A percentile compares a stretch with the other conserved stretches of the same genome.
Conservation (phyloP, 495 filamentous ascomycete species). For the Durotheca rogersii region DNA sequence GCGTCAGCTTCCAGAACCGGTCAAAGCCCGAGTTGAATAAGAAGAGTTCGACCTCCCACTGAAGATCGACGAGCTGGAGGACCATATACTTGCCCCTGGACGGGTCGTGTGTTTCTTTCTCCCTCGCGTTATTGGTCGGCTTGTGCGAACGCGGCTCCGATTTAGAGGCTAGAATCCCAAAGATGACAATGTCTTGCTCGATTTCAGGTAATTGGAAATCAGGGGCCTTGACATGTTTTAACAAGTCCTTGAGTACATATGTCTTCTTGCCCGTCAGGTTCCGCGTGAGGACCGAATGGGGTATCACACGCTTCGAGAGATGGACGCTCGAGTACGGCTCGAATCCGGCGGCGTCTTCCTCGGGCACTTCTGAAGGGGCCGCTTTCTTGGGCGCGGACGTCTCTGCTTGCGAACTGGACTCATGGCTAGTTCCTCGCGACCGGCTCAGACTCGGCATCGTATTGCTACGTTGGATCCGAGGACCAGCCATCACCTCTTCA, state of each 20-base stretch:
- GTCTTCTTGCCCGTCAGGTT: slow-evolving; percentile 73
- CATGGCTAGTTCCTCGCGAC: slow-evolving; percentile 10
- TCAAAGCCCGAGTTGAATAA: slow-evolving; percentile 90
- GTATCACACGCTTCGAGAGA: slow-evolving; percentile 81
- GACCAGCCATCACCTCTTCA: slow-evolving; percentile 61
- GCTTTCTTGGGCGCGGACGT: slow-evolving; percentile 15
- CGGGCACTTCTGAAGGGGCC: slow-evolving; percentile 34
- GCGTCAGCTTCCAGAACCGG: slow-evolving; percentile 83
- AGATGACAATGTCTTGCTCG: slow-evolving; percentile 81
- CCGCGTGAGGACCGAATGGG: slow-evolving; percentile 73
- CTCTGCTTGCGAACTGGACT: slow-evolving; percentile 23
- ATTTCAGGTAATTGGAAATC: slow-evolving; percentile 82
- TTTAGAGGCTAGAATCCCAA: slow-evolving; percentile 84
- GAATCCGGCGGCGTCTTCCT: slow-evolving; percentile 55
- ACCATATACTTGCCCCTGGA: slow-evolving; percentile 85
- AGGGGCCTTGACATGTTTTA: slow-evolving; percentile 77
- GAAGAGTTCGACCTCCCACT: slow-evolving; percentile 88
- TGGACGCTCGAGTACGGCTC: slow-evolving; percentile 86
- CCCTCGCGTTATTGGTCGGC: slow-evolving; percentile 45
- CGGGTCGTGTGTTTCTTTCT: slow-evolving; percentile 39
- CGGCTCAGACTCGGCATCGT: slow-evolving; percentile 50
- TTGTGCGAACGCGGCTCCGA: slow-evolving; percentile 75
- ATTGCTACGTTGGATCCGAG: slow-evolving; percentile 51
- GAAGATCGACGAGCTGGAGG: slow-evolving; percentile 79
- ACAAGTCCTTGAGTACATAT: slow-evolving; percentile 76